phyloP scores from a whole-genome alignment of 441 rosid species.

The Omphalea diandra region DNA sequence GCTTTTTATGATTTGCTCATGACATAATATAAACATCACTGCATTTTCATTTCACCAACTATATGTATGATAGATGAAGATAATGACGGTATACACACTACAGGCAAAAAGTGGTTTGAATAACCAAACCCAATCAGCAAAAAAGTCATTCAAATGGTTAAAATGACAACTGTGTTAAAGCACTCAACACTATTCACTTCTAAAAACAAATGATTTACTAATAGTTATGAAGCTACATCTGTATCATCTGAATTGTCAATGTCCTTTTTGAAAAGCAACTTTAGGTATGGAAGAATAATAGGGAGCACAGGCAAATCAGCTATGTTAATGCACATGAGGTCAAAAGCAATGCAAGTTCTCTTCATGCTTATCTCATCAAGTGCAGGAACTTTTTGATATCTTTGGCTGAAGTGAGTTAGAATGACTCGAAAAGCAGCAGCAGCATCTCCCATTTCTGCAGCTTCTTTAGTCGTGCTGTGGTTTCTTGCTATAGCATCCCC shows the following conservation, averaged over 20 bases:
- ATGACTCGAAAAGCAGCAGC: slow-evolving; percentile 70
- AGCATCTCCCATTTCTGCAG: slow-evolving; percentile 61
- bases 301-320: slow-evolving; percentile 83
- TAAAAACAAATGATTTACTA: no score
- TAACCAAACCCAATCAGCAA: no score
- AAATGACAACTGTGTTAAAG: no score
- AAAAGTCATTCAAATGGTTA: no score
- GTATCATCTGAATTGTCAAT: slow-evolving; percentile 57
- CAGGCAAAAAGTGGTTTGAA: no score
- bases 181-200: no score
- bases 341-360: slow-evolving; percentile 90
- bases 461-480: slow-evolving; percentile 97
- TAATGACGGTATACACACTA: no score
- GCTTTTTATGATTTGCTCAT: no score
- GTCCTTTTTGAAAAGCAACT: slow-evolving; percentile 67
- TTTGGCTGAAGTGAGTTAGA: slow-evolving; percentile 97
- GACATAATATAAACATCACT: no score
- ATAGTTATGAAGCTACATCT: slow-evolving; percentile 31
- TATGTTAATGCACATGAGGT: slow-evolving; percentile 85
- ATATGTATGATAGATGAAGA: no score
- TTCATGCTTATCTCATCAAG: slow-evolving; percentile 75
- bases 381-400: slow-evolving; percentile 82
- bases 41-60: no score
- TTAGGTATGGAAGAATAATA: slow-evolving; percentile 67
- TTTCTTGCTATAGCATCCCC: slow-evolving; percentile 84